These are phyloP conservation scores for Ogataea polymorpha DNA, from an alignment of 805 yeast genomes.

Conservation along the genomic window DNA sequence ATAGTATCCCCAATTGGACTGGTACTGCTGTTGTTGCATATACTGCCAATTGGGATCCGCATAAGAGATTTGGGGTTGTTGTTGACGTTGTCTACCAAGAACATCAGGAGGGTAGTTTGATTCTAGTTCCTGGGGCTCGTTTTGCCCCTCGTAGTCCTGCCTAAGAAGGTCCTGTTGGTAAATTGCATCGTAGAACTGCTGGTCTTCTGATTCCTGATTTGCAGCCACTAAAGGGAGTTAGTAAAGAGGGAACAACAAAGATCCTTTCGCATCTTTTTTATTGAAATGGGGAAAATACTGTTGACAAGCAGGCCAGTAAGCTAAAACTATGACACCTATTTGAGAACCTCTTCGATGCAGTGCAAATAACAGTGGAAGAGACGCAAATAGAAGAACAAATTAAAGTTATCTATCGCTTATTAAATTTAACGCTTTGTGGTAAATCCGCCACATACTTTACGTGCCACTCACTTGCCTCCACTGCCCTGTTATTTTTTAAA, in stretches of 20 bases:
- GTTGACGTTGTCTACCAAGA: constrained; percentile 8
- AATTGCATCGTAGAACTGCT: constrained; percentile 13
- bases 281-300: constrained; percentile 6
- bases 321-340: not conserved
- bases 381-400: constrained; percentile 1
- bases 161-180: constrained; percentile 11
- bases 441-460: not conserved
- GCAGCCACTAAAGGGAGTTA: constrained; percentile 15
- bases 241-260: constrained; percentile 4
- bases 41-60: constrained; percentile 19
- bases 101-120: constrained; percentile 16
- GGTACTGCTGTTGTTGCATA: constrained; percentile 15
- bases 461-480: constrained; percentile 3
- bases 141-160: constrained; percentile 7
- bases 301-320: not conserved
- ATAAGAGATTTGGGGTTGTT: constrained; percentile 8
- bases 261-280: not conserved
- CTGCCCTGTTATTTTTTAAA: constrained; percentile 1
- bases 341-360: no score
- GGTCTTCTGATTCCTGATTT: constrained; percentile 10
- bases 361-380: not conserved
- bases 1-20: constrained; percentile 10
- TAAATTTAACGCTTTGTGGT: constrained; percentile 9
- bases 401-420: not conserved
- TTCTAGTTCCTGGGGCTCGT: constrained; percentile 8